Percentiles rank a stretch among this genome's conserved stretches.
Conservation (phyloP, 176 grass and related monocot species). For the Ensete glaucum region DNA sequence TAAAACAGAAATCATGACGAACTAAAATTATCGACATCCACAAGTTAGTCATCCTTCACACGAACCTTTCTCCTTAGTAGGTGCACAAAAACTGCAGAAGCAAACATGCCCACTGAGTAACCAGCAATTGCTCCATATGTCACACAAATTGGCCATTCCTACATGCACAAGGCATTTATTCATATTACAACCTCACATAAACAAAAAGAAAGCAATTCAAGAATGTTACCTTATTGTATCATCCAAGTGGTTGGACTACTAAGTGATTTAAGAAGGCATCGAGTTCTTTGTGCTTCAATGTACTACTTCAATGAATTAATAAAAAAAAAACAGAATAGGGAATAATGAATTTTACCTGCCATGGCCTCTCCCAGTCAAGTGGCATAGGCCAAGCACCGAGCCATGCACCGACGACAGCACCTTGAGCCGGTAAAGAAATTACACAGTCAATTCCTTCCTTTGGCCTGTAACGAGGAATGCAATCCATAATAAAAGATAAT, state of each 20-base stretch:
- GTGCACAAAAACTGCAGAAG: conserved; percentile 34
- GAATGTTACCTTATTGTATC: neutral
- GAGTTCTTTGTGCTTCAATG: neutral
- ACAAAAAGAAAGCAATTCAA: neutral
- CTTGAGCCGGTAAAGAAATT: conserved; percentile 72
- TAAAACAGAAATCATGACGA: no score
- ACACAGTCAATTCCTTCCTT: conserved; percentile 47
- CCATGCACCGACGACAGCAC: conserved; percentile 87
- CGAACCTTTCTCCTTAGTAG: conserved; percentile 28
- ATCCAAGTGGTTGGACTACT: neutral
- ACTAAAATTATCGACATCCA: neutral
- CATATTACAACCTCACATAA: neutral
- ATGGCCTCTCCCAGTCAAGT: conserved; percentile 89
- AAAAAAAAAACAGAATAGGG: neutral
- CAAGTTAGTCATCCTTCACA: conserved; percentile 55
- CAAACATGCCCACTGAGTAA: conserved; percentile 44
- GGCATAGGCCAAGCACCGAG: conserved; percentile 94
- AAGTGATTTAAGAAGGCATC: neutral
- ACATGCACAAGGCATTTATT: neutral
- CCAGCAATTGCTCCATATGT: conserved; percentile 63
- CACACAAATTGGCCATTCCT: conserved; percentile 95
- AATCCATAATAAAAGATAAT: neutral
- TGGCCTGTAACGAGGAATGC: conserved; percentile 28
- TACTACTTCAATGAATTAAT: neutral
- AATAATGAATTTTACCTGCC: conserved; percentile 49